Evolutionary conservation across 1,284 basidiomycete genomes (phyloP).

Genomic region (Pisolithus thermaeus): DNA sequence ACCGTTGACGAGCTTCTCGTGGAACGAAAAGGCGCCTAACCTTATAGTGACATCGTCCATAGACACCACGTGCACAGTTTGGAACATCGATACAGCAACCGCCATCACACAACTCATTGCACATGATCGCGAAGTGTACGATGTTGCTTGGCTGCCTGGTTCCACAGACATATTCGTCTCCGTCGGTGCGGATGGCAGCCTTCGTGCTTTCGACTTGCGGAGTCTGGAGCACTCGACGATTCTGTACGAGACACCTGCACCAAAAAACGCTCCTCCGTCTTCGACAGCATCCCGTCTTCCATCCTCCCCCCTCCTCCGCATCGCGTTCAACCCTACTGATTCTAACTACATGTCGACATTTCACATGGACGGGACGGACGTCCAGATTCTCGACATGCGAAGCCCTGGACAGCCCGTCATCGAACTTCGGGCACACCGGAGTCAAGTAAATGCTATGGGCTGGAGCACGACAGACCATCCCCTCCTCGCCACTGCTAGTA

Average conservation of each 20-base stretch:
- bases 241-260: slow-evolving; percentile 89
- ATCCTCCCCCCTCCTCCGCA: slow-evolving; percentile 76
- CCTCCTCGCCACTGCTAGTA: slow-evolving; percentile 80
- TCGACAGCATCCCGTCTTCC: slow-evolving; percentile 60
- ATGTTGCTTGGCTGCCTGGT: slow-evolving; percentile 97
- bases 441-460: slow-evolving; percentile 75
- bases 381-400: slow-evolving; percentile 92
- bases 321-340: slow-evolving; percentile 83
- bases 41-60: slow-evolving; percentile 94
- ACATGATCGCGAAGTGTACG: slow-evolving; percentile 97
- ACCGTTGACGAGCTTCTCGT: slow-evolving; percentile 91
- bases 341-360: slow-evolving; percentile 93
- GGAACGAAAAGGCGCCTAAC: slow-evolving; percentile 87
- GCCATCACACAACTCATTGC: slow-evolving; percentile 97
- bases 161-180: slow-evolving; percentile 98
- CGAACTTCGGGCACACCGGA: slow-evolving; percentile 78
- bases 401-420: slow-evolving; percentile 91
- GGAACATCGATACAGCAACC: slow-evolving; percentile 96
- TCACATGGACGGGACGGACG: slow-evolving; percentile 81
- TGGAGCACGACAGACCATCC: slow-evolving; percentile 84
- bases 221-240: slow-evolving; percentile 98
- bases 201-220: slow-evolving; percentile 95
- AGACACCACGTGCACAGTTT: slow-evolving; percentile 92
- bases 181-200: slow-evolving; percentile 94
- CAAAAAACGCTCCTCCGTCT: slow-evolving; percentile 59